Evolutionary conservation across 495 filamentous ascomycete genomes (phyloP), one percentile per base, ranked within the genome.

Genomic region (Xylaria flabelliformis): DNA sequence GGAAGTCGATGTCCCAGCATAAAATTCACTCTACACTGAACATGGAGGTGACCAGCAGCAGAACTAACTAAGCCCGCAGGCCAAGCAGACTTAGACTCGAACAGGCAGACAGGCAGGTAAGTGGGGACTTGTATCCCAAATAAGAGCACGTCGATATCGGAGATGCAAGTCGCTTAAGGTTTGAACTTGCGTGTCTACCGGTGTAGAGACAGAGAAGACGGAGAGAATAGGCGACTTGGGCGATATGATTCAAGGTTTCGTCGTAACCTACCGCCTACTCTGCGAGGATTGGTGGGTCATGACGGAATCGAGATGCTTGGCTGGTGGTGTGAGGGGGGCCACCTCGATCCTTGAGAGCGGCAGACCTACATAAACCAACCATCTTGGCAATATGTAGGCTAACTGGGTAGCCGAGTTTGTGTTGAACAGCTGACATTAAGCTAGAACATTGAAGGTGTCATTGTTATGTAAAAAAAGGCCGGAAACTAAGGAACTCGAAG

Each of bases 261-360:
- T 59, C 4, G 13, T 10, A 62, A n/a, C 58, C 2, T 24, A 26
- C 56, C 17, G 12, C 24, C 29, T 53, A 17, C 50, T 10, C 8
- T 13, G 41, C n/a, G 50, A 42, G 19, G 44, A 32, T 41, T 59
- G 68, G 68, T 61, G 50, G 51, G 34, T 50, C 42, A 62, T 63
- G 68, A 61, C 68, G 68, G 41, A 59, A 63, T 50, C 68, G 55
- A 46, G 67, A 59, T 69, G 67, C 36, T 29, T 61, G 13, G 53
- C 13, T 17, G 50, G n/a, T 17, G 50, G n/a, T 32, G 26, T 58
- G 67, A 32, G 53, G 39, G 58, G 53, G 3, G 12, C 51, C 13
- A 26, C 50, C 17, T 24, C 1, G 10, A 56, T 56, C 53, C 53
- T 56, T 17, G 50, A 21, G 34, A 24, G 36, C 61, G 34, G 61